Percentiles rank a stretch among this genome's conserved stretches.
Evolutionary conservation across 495 filamentous ascomycete species (phyloP).

Genomic region (Lasiosphaeria ovina): DNA sequence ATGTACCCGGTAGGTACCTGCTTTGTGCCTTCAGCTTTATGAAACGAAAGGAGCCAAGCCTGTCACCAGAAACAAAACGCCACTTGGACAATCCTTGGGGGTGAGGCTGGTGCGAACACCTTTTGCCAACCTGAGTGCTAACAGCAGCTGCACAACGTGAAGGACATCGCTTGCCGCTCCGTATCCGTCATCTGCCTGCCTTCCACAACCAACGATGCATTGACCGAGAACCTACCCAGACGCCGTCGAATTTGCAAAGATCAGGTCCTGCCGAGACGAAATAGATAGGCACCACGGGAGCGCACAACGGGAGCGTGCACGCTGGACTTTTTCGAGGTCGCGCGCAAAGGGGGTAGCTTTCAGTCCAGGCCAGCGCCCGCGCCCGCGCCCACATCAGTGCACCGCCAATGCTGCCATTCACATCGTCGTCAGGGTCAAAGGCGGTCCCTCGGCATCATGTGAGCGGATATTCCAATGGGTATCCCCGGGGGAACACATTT

Average conservation of each 20-base stretch:
- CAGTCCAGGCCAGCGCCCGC: constrained; percentile 10
- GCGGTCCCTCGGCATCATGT: constrained; percentile 58
- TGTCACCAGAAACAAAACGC: constrained; percentile 26
- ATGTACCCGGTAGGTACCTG: no score
- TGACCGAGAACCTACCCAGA: constrained; percentile 18
- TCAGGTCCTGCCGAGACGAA: background rate
- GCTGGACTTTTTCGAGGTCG: constrained; percentile 9
- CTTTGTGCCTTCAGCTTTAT: no score
- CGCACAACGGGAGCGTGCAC: constrained; percentile 2
- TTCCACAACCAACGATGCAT: constrained; percentile 24
- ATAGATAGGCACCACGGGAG: no score
- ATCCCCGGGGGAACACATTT: constrained; percentile 69
- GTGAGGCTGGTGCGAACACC: constrained; percentile 33
- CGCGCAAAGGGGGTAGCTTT: constrained; percentile 18
- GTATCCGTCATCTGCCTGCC: constrained; percentile 5
- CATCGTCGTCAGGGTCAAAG: constrained; percentile 47
- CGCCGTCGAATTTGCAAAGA: constrained; percentile 4
- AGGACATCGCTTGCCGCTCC: constrained; percentile 14
- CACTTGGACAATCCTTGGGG: constrained; percentile 19
- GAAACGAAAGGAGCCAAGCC: constrained; percentile 1
- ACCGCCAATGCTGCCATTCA: constrained; percentile 43
- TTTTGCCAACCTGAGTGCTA: constrained; percentile 21
- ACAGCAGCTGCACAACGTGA: constrained; percentile 20
- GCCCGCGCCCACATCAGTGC: constrained; percentile 11
- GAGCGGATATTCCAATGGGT: constrained; percentile 74